Percentiles rank a stretch among this genome's conserved stretches.
Evolutionary conservation across 208 protist species (phyloP).

Genomic region (Histomonas meleagridis): DNA sequence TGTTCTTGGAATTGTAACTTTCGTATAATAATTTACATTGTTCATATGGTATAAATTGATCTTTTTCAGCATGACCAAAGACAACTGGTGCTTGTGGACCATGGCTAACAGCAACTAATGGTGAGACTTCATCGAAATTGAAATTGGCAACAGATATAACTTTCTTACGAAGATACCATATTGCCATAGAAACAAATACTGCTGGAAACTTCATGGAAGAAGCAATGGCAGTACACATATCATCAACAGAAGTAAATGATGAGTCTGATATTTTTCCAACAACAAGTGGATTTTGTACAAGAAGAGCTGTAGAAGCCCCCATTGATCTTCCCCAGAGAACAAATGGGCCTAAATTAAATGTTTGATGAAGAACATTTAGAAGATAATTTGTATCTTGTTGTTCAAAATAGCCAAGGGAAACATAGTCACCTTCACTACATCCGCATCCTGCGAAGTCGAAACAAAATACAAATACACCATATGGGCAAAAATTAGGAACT

Average conservation of each 20-base stretch:
- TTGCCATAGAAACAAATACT: not conserved
- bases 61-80: not conserved
- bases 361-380: not conserved
- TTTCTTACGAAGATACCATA: not conserved
- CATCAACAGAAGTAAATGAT: not conserved
- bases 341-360: not conserved
- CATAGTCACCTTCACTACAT: not conserved
- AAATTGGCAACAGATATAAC: not conserved
- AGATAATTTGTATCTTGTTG: not conserved
- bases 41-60: not conserved
- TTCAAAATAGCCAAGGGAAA: not conserved
- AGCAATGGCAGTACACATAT: not conserved
- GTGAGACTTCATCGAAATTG: not conserved
- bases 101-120: not conserved
- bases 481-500: not conserved
- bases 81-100: not conserved
- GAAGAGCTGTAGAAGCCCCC: not conserved
- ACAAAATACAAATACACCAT: not conserved
- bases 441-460: not conserved
- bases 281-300: not conserved
- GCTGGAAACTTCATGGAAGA: not conserved
- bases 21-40: not conserved
- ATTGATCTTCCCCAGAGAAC: not conserved
- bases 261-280: not conserved
- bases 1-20: not conserved